These are phyloP conservation scores for Fusarium luffae DNA, from an alignment of 2,329 filamentous ascomycete species.

Conservation along the genomic window DNA sequence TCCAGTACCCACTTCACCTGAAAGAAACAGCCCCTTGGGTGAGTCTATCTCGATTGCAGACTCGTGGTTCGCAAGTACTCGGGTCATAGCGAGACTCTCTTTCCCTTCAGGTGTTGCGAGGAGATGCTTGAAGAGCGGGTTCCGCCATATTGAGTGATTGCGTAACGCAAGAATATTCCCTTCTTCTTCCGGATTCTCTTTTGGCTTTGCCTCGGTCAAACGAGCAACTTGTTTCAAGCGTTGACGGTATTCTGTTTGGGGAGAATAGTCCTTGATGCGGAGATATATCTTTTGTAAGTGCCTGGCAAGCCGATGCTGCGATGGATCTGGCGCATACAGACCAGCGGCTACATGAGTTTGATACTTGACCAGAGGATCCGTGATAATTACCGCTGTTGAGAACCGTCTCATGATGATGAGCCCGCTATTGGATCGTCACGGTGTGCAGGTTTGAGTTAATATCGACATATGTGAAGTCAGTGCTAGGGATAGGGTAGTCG, in stretches of 20 bases:
- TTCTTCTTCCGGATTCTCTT: conserved; percentile 44
- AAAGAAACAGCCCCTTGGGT: conserved; percentile 79
- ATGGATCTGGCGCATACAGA: conserved; percentile 73
- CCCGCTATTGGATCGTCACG: background rate
- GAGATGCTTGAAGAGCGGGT: conserved; percentile 68
- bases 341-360: conserved; percentile 75
- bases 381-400: conserved; percentile 67
- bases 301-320: conserved; percentile 77
- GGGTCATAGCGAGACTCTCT: conserved; percentile 72
- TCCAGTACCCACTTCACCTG: conserved; percentile 84
- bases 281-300: conserved; percentile 82
- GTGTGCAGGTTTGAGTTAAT: conserved; percentile 14
- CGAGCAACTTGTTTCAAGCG: conserved; percentile 70
- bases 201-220: conserved; percentile 51
- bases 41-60: conserved; percentile 77
- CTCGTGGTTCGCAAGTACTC: conserved; percentile 76
- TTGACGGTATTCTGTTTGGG: conserved; percentile 74
- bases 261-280: conserved; percentile 81
- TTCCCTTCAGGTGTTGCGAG: conserved; percentile 66
- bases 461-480: background rate
- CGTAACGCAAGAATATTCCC: conserved; percentile 58
- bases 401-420: conserved; percentile 49
- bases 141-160: conserved; percentile 67
- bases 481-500: conserved; percentile 10
- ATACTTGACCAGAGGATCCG: conserved; percentile 82